Percentiles rank a stretch among this genome's conserved stretches.
Evolutionary conservation across 2,329 filamentous ascomycete genomes (phyloP).

Genomic region (Arthrobotrys sphaeroides): DNA sequence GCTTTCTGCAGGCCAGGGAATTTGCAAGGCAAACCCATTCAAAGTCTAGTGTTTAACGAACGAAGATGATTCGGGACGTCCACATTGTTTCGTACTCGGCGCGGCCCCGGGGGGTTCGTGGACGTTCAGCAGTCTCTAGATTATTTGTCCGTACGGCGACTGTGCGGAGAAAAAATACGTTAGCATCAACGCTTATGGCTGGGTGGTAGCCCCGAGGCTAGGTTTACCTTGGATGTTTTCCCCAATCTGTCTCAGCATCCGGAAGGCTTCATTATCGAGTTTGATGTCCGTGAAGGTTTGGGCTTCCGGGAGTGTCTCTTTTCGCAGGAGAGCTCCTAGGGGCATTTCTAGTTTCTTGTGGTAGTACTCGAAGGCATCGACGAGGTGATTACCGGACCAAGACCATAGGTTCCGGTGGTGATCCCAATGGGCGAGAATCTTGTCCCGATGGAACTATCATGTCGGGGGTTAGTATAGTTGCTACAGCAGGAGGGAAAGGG

Average conservation of each 20-base stretch:
- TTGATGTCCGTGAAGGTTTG: slow-evolving; percentile 50
- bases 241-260: slow-evolving; percentile 41
- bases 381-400: slow-evolving; percentile 47
- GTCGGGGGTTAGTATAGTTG: neutral
- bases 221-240: slow-evolving; percentile 39
- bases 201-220: neutral
- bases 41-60: slow-evolving; percentile 8
- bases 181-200: neutral
- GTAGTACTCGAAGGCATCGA: slow-evolving; percentile 51
- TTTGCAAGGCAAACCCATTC: neutral
- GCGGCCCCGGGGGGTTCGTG: slow-evolving; percentile 18
- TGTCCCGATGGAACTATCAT: slow-evolving; percentile 46
- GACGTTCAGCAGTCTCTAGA: slow-evolving; percentile 27
- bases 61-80: slow-evolving; percentile 45
- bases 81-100: slow-evolving; percentile 49
- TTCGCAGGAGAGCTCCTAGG: slow-evolving; percentile 32
- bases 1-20: neutral
- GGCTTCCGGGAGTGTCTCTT: slow-evolving; percentile 30
- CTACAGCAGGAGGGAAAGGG: neutral
- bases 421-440: slow-evolving; percentile 51
- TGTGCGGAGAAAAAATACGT: neutral
- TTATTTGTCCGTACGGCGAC: slow-evolving; percentile 30
- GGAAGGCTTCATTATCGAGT: slow-evolving; percentile 39
- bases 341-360: slow-evolving; percentile 51
- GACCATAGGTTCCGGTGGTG: slow-evolving; percentile 47